Conservation (phyloP, 805 yeast species). For the Suhomyces prunicola region DNA sequence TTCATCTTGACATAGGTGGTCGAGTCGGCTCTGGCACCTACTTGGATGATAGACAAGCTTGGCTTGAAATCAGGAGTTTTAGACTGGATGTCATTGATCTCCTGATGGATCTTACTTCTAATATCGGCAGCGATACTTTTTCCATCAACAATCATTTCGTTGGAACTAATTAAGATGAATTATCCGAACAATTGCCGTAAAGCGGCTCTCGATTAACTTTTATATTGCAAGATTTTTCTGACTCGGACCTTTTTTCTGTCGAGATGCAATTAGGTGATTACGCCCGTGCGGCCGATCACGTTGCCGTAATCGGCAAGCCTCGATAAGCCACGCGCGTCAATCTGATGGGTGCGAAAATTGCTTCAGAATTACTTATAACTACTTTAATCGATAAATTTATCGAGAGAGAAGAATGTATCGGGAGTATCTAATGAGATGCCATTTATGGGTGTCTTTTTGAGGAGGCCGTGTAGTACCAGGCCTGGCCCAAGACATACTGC, state of each 20-base stretch:
- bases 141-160: constrained; percentile 35
- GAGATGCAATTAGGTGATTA: background rate
- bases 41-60: constrained; percentile 66
- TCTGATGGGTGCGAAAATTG: background rate
- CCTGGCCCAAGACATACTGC: constrained; percentile 42
- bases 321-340: background rate
- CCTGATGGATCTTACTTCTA: constrained; percentile 36
- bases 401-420: background rate
- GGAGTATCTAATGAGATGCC: background rate
- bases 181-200: background rate
- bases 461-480: constrained; percentile 22
- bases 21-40: constrained; percentile 75
- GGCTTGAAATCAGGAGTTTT: constrained; percentile 59
- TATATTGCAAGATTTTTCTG: constrained; percentile 1
- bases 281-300: background rate
- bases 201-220: background rate
- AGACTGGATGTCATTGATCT: constrained; percentile 40
- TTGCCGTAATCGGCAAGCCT: background rate
- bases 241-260: constrained; percentile 1
- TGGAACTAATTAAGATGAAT: background rate
- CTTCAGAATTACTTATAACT: background rate
- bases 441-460: background rate
- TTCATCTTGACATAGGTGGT: constrained; percentile 81
- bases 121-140: constrained; percentile 42
- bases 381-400: background rate